Percentiles rank a stretch among this genome's conserved stretches.
These are phyloP conservation scores for Trichaptum fuscoviolaceum DNA, from an alignment of 768 basidiomycete species.

Conservation along the genomic window DNA sequence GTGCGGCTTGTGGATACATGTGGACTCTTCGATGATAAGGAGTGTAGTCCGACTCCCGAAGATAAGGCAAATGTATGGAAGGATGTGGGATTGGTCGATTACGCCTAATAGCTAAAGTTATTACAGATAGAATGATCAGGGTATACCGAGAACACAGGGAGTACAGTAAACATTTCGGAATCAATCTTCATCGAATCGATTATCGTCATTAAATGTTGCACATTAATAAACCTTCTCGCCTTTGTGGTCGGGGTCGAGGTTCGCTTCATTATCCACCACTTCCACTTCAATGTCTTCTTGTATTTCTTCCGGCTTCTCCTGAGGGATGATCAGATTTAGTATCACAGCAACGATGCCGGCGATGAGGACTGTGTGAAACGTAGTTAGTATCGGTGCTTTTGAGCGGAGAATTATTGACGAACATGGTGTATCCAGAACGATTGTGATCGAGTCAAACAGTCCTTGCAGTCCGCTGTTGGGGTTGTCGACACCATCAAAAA, in stretches of 20 bases:
- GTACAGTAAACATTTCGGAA: not conserved
- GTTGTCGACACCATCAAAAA: constrained; percentile 58
- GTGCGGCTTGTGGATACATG: no score
- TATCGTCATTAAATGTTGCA: not conserved
- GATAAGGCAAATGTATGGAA: not conserved
- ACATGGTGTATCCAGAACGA: constrained; percentile 80
- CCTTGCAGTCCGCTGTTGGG: constrained; percentile 56
- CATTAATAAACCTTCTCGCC: not conserved
- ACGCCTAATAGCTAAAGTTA: not conserved
- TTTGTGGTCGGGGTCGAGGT: not conserved
- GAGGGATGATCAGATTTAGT: constrained; percentile 54
- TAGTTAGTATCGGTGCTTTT: not conserved
- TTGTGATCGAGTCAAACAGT: constrained; percentile 72
- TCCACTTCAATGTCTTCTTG: constrained; percentile 20
- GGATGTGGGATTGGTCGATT: not conserved
- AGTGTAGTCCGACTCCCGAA: not conserved
- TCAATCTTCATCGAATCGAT: not conserved
- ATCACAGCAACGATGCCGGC: constrained; percentile 53
- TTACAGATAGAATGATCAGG: not conserved
- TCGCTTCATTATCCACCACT: constrained; percentile 17
- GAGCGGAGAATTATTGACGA: constrained; percentile 26
- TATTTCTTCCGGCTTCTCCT: constrained; percentile 18
- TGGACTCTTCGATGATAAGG: not conserved
- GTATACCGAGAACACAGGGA: not conserved
- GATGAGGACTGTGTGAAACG: constrained; percentile 41